Base-by-base conservation (phyloP, 164 flowering plant species). In the Piper betle region DNA sequence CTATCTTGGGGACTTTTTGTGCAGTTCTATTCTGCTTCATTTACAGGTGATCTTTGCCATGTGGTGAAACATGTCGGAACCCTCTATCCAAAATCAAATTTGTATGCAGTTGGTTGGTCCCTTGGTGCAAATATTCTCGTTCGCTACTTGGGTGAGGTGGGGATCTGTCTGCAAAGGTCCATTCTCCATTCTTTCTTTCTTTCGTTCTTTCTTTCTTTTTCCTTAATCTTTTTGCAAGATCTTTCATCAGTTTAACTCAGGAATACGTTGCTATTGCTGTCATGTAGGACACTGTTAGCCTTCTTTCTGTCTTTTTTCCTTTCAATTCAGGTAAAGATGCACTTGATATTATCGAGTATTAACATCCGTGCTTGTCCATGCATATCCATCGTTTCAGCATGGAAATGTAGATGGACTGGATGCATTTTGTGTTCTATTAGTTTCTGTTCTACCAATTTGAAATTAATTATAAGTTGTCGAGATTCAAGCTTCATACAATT, bases 1-100 rank as follows among this genome's bases (percentile, higher is more conserved):
- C 33, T 55, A n/a, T n/a, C n/a, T 55, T 25, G 58, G 39, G 2
- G 4, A 33, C 18, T 25, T 55, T 37, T 3, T 12, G 9, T 80
- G 81, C 91, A 92, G 98, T 84, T 92, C 70, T 92, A 89, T 80
- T 92, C 96, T 61, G 96, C 94, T 78, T 86, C 94, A 56, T 93
- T 80, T 75, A 72, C 80, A 10, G 96, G 81, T 69, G 97, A 93
- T 76, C 77, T 86, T 20, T 69, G 80, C 53, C 77, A 82, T 69
- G 92, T 89, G 55, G 86, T 87, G 54, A 72, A 76, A 15, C 88
- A 89, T 67, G 83, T 89, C 53, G 66, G 66, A 13, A 52, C n/a
- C 37, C 74, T 81, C 39, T 89, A 82, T 68, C 96, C 91, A n/a
- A 69, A 74, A 55, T 87, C 98, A 57, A 86, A 83, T 59, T 57